Conservation (phyloP, 225 moss, liverwort and hornwort genomes). For the Physcomitrellopsis africana region DNA sequence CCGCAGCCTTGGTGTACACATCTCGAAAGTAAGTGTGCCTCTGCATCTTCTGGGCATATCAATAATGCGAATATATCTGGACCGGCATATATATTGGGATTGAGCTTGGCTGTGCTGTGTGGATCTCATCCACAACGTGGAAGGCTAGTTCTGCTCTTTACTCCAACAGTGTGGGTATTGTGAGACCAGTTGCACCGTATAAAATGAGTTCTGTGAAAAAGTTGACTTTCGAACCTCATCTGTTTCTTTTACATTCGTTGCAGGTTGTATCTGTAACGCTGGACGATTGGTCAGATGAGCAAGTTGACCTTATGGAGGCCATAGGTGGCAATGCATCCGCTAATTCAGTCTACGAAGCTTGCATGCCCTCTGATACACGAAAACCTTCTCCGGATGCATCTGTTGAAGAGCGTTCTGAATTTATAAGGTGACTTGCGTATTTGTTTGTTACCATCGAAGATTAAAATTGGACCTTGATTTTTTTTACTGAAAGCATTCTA, state of each 20-base stretch:
- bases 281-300: slow-evolving; percentile 81
- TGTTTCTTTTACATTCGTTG: background rate
- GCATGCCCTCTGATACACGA: slow-evolving; percentile 53
- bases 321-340: slow-evolving; percentile 79
- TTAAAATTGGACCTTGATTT: background rate
- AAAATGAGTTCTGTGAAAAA: background rate
- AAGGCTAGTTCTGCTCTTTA: slow-evolving; percentile 1
- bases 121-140: background rate
- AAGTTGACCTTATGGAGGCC: slow-evolving; percentile 80
- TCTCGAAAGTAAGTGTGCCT: slow-evolving; percentile 41
- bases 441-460: slow-evolving; percentile 20
- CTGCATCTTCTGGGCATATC: background rate
- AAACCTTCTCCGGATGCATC: slow-evolving; percentile 63
- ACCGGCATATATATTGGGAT: too few relatives aligned
- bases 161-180: background rate
- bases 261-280: slow-evolving; percentile 75
- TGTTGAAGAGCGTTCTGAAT: slow-evolving; percentile 64
- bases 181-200: background rate
- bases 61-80: background rate
- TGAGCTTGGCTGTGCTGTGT: too few relatives aligned
- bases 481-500: too few relatives aligned
- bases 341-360: slow-evolving; percentile 77
- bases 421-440: slow-evolving; percentile 55
- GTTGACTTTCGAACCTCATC: background rate
- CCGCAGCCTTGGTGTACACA: slow-evolving; percentile 72